Conservation (phyloP, 1,284 basidiomycete genomes). For the Nidula niveotomentosa region DNA sequence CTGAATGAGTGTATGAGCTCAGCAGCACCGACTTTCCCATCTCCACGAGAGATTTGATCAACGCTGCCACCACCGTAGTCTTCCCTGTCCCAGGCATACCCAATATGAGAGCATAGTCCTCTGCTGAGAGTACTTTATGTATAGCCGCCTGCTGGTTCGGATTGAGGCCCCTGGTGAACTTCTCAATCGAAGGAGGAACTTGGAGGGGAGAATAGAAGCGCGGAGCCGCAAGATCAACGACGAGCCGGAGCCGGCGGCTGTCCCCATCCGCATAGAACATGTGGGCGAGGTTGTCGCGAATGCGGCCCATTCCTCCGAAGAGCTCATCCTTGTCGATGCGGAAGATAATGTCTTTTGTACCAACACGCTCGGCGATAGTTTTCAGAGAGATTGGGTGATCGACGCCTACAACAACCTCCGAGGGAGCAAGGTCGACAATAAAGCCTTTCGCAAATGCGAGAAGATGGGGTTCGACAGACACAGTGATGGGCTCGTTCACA, state of each 20-base stretch:
- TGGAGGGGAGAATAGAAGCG: constrained; percentile 44
- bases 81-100: constrained; percentile 99
- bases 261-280: constrained; percentile 84
- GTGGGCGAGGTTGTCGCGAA: constrained; percentile 89
- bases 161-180: constrained; percentile 55
- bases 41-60: constrained; percentile 79
- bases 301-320: constrained; percentile 80
- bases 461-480: constrained; percentile 84
- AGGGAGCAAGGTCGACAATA: constrained; percentile 70
- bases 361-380: constrained; percentile 19
- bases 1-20: constrained; percentile 95
- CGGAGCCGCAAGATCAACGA: constrained; percentile 83
- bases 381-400: constrained; percentile 75
- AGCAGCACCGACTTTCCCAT: constrained; percentile 88
- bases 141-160: constrained; percentile 76
- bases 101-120: constrained; percentile 90
- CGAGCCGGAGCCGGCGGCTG: constrained; percentile 59
- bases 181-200: constrained; percentile 21
- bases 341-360: constrained; percentile 53
- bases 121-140: constrained; percentile 71
- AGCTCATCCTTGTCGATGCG: constrained; percentile 96
- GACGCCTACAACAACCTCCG: constrained; percentile 72
- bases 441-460: constrained; percentile 86
- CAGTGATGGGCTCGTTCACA: constrained; percentile 78
- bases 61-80: constrained; percentile 90